Percentiles rank a stretch among this genome's conserved stretches.
Evolutionary conservation across 306 rosid genomes (phyloP).

Genomic region (Carpinus viminea): DNA sequence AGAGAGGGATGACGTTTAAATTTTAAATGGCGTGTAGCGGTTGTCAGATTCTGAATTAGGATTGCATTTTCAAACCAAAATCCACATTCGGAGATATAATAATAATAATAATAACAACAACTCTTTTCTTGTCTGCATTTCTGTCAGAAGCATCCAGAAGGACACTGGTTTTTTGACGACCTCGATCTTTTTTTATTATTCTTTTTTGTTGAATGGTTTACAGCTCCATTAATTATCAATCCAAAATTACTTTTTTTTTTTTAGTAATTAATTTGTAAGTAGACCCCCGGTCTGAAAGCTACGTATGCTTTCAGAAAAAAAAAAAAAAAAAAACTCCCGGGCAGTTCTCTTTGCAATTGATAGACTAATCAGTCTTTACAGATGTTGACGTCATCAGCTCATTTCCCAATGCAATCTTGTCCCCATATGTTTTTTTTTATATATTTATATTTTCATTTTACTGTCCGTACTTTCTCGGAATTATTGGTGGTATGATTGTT

Average conservation of each 20-base stretch:
- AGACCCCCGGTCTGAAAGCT: conserved; percentile 1
- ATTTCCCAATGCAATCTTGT: too few relatives aligned
- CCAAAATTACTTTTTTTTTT: conserved; percentile 1
- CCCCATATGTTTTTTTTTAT: not conserved
- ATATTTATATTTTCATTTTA: too few relatives aligned
- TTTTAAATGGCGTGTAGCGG: conserved; percentile 1
- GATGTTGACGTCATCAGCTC: too few relatives aligned
- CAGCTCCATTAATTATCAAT: not conserved
- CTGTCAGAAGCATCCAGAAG: too few relatives aligned
- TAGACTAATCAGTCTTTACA: too few relatives aligned
- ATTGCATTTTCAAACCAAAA: not conserved
- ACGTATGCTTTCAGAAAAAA: not conserved
- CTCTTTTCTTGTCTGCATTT: too few relatives aligned
- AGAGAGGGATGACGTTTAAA: not conserved
- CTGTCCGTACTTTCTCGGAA: not conserved
- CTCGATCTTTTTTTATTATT: not conserved
- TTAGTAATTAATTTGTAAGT: not conserved
- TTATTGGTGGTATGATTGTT: not conserved
- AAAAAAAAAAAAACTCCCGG: too few relatives aligned
- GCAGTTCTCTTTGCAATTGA: too few relatives aligned
- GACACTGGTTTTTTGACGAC: too few relatives aligned
- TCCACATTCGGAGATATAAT: not conserved
- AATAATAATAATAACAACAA: too few relatives aligned
- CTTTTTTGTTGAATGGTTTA: not conserved
- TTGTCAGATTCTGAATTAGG: conserved; percentile 10